Evolutionary conservation across 352 stramenopile genomes (phyloP), one percentile per base, ranked within the genome.

Genomic region (Phytophthora megakarya): DNA sequence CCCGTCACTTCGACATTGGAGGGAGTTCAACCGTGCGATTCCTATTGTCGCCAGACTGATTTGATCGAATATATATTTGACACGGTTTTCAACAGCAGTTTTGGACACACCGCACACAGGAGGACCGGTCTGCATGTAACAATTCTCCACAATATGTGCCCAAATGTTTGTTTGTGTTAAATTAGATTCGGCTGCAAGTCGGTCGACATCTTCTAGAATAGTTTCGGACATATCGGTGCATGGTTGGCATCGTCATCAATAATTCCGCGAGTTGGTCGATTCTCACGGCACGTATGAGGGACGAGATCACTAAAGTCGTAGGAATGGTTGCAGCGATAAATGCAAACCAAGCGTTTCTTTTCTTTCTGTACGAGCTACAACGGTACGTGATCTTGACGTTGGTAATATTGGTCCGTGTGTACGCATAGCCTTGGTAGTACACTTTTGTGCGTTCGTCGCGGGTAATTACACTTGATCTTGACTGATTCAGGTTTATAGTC

Each of bases 1-100:
- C 37, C 50, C 30, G 12, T 25, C 21, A 48, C n/a, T 58, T 58
- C 18, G 50, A 58, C 22, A 47, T 38, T 18, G 35, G 50, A 39
- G 50, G 50, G 2, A 22, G 5, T 21, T 48, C 35, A 30, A 47
- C 33, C 11, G 15, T 25, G 28, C 32, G 33, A 25, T 46, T 57
- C 22, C 35, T 4, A 13, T 57, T 46, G 3, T 35, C 49, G 28
- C 49, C 49, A 16, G 49, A 19, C 25, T 47, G 3, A 7, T 55
- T 57, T 9, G 22, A 33, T 18, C 35, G 22, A n/a, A n/a, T 33
- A 21, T 16, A 37, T 57, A 47, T 9, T 47, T 45, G 0, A 47
- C 19, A 3, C 33, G 48, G 15, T 55, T 55, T 37, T 45, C 22
- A 8, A 28, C 49, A 11, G 35, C 49, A n/a, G 46, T 18, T 8